Percentiles rank a stretch among this genome's conserved stretches.
Conservation (phyloP, 2,329 filamentous ascomycete species). For the Aspergillus ibericus region DNA sequence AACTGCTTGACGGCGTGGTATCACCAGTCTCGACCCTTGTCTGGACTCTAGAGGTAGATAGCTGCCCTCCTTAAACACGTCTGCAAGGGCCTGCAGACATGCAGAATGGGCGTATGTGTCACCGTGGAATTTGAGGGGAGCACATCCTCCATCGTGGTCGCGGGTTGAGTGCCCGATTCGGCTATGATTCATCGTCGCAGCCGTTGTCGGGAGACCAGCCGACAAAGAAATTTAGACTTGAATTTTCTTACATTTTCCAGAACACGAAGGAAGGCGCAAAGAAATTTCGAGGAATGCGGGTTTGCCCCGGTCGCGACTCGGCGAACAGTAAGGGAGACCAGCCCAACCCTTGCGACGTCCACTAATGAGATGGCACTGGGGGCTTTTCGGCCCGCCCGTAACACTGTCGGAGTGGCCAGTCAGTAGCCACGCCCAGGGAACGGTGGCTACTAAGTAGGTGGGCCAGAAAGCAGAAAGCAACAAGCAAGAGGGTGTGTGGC, state of each 20-base stretch:
- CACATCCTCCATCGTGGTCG: neutral
- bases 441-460: conserved; percentile 13
- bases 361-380: conserved; percentile 10
- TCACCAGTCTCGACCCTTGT: conserved; percentile 9
- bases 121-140: neutral
- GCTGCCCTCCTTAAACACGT: conserved; percentile 1
- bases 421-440: conserved; percentile 1
- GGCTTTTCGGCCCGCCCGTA: conserved; percentile 6
- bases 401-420: conserved; percentile 5
- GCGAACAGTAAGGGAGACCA: conserved; percentile 2
- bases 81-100: conserved; percentile 17
- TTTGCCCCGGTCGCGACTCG: conserved; percentile 3
- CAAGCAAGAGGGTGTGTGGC: neutral
- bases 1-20: conserved; percentile 5
- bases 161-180: neutral
- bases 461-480: neutral
- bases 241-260: conserved; percentile 9
- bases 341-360: conserved; percentile 3
- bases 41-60: neutral
- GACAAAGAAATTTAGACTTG: conserved; percentile 3
- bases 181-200: neutral
- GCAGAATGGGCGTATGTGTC: conserved; percentile 15
- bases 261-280: conserved; percentile 16
- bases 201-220: neutral
- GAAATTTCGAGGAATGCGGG: conserved; percentile 14